phyloP scores from a whole-genome alignment of 1,284 basidiomycete genomes.

The Cystobasidiaceae sp. region DNA sequence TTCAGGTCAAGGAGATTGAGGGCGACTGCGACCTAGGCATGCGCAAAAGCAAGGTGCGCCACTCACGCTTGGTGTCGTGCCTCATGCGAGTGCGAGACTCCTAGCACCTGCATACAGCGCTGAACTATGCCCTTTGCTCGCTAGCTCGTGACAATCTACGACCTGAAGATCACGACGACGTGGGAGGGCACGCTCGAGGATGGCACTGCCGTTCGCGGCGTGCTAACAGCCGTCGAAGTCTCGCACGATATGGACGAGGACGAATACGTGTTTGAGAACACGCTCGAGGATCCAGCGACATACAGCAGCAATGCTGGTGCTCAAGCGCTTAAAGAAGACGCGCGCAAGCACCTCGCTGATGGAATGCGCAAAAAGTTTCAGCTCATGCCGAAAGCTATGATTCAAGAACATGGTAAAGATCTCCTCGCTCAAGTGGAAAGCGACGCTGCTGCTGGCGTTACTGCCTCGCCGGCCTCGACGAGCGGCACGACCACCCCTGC shows the following conservation, averaged over 20 bases:
- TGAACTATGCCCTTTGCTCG: not conserved
- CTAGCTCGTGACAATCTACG: slow-evolving; percentile 42
- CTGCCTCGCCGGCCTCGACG: slow-evolving; percentile 2
- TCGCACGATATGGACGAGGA: slow-evolving; percentile 43
- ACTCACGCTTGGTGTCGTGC: not conserved
- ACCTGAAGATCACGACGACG: slow-evolving; percentile 35
- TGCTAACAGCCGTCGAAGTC: slow-evolving; percentile 39
- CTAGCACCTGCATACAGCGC: no score
- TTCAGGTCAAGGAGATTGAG: slow-evolving; percentile 34
- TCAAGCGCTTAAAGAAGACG: slow-evolving; percentile 34
- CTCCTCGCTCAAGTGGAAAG: slow-evolving; percentile 36
- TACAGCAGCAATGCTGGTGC: slow-evolving; percentile 32
- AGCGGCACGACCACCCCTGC: slow-evolving; percentile 26
- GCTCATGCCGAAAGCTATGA: slow-evolving; percentile 40
- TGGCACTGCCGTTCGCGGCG: slow-evolving; percentile 30
- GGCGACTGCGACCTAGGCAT: slow-evolving; percentile 41
- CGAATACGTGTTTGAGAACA: slow-evolving; percentile 39
- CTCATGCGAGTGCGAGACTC: no score
- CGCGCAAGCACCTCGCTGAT: slow-evolving; percentile 39
- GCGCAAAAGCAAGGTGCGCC: slow-evolving; percentile 33
- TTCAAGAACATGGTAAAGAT: slow-evolving; percentile 42
- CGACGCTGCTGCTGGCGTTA: not conserved
- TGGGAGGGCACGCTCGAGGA: slow-evolving; percentile 25
- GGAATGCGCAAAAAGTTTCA: slow-evolving; percentile 38
- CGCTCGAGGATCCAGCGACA: slow-evolving; percentile 29